Base-by-base conservation (phyloP, 1,139 yeast species). In the Magnusiomyces tetraspermus region DNA sequence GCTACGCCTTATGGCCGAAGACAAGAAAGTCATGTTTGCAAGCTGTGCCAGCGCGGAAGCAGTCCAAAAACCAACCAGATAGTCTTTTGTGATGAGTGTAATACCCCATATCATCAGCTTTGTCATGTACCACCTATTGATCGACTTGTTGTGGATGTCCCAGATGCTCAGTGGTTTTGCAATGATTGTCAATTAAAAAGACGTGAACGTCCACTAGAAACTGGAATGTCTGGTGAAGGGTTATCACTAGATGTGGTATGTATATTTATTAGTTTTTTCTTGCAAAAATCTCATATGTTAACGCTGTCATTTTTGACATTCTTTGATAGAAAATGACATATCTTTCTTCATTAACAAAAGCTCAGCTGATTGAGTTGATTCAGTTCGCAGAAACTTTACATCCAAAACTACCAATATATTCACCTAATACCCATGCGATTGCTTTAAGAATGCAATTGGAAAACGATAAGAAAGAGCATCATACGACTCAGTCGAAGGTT, bases 101-200 rank as follows among this genome's bases (percentile, higher is more conserved):
- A 66, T 43, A 67, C 71, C 6, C 74, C 75, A 1, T 72, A 69
- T 56, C 76, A 72, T 51, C 74, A 72, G 55, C 62, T 71, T 21
- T 72, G 76, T 56, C 76, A 72, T 59, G 62, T 62, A n/a, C 76
- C 76, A 17, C 69, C 67, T 11, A 69, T 72, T 36, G 75, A 71
- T 51, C 60, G 72, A 17, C 62, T 71, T n/a, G 70, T 69, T 21
- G 71, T 72, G 5, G 74, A 70, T 42, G 69, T 72, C n/a, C 70
- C 72, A 1, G 76, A 72, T 50, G 73, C 74, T 3, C 71, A 70
- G 58, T 72, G 75, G 75, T 71, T 68, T 57, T 73, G 76, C 58
- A 62, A 63, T 48, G 68, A 68, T 45, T 73, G 76, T 53, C 70
- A 67, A 53, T 65, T 66, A 11, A 67, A 68, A 52, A 60, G 69